A percentile compares a stretch with the other conserved stretches of the same genome.
Evolutionary conservation across 768 basidiomycete species (phyloP).

Genomic region (Hortiboletus campestris): DNA sequence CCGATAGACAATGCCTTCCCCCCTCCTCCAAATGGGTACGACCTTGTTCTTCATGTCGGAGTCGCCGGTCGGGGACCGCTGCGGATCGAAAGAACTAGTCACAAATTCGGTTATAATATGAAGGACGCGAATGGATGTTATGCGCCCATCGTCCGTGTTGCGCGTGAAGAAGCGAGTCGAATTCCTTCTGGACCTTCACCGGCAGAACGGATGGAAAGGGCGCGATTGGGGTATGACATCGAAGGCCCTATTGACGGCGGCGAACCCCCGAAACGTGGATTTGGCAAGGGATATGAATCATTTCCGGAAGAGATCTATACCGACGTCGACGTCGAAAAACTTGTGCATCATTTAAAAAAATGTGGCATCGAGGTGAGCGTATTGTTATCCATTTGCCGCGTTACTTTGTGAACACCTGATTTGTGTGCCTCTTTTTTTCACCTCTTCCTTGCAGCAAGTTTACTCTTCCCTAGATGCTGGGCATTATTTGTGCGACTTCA

Average conservation of each 20-base stretch:
- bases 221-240: constrained; percentile 29
- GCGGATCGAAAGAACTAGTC: constrained; percentile 62
- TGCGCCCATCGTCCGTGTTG: constrained; percentile 43
- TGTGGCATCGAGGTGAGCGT: constrained; percentile 32
- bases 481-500: constrained; percentile 74
- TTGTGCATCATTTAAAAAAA: constrained; percentile 37
- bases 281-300: constrained; percentile 36
- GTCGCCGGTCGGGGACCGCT: constrained; percentile 63
- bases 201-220: constrained; percentile 29
- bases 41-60: constrained; percentile 71
- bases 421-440: neutral
- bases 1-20: constrained; percentile 39
- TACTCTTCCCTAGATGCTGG: constrained; percentile 75
- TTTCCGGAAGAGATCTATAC: constrained; percentile 38
- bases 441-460: constrained; percentile 46
- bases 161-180: constrained; percentile 23
- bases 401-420: constrained; percentile 7
- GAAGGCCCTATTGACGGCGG: constrained; percentile 25
- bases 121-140: constrained; percentile 60
- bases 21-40: constrained; percentile 50
- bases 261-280: constrained; percentile 35
- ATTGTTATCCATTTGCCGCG: neutral
- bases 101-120: constrained; percentile 68
- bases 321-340: constrained; percentile 34
- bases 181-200: constrained; percentile 23